Evolutionary conservation across 768 basidiomycete species (phyloP), one percentile per base, ranked within the genome.

Genomic region (Pulveroboletus sp.): DNA sequence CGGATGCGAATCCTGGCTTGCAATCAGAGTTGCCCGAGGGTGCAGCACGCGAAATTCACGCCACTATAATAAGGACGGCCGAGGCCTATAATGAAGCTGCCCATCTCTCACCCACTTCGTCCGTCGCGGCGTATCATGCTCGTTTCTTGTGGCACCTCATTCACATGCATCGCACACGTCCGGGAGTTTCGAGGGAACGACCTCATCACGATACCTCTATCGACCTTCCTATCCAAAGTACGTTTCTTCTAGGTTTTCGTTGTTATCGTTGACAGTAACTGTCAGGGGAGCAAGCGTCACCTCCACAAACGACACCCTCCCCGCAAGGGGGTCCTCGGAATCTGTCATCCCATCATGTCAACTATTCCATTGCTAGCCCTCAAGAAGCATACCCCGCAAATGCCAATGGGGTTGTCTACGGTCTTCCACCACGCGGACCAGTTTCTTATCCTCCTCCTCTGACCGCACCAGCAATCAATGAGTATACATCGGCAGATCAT

Each of bases 71-170:
- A 38, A 76, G 80, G 58, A 83, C 87, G 5, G 88, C 88, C 10
- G 84, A 88, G 56, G 86, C 88, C 0, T 92, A 90, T 62, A 77
- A 84, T 43, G 83, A 85, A 47, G 85, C 86, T 14, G 84, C 86
- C 10, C 68, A 75, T 31, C 67, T 80, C 38, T 80, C 81, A 16
- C 74, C 79, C 5, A 77, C 80, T 23, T 80, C 82, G 24, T 80
- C 79, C 35, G 79, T 82, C 16, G 84, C 84, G n/a, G 81, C 81
- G 29, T 83, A 84, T 53, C 90, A 92, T 58, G 81, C 86, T 34
- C 84, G 89, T 43, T 93, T 93, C 69, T 70, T 93, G 33, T 80
- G 81, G 60, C 80, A 76, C 48, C 74, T 92, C 39, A 74, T 91
- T 33, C 75, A 88, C 57, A 75, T 76, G 47, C 76, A 81, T 59